Evolutionary conservation across 352 stramenopile genomes (phyloP).

Genomic region (Globisporangium yorkense): DNA sequence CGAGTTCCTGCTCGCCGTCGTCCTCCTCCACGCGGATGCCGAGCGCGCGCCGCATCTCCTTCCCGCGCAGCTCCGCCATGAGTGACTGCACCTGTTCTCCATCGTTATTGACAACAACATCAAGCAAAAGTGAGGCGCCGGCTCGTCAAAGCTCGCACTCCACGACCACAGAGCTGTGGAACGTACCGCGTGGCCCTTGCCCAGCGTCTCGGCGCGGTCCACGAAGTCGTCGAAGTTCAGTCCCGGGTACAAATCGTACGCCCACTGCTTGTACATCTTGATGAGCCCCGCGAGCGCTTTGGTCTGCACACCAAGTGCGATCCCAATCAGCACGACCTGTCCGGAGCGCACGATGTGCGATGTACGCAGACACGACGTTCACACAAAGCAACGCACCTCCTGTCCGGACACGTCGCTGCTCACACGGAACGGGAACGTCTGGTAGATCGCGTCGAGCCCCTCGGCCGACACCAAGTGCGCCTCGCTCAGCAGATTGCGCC

Average conservation of each 20-base stretch:
- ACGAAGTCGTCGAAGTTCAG: constrained; percentile 84
- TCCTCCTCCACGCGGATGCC: constrained; percentile 13
- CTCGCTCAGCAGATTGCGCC: constrained; percentile 58
- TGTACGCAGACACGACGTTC: not conserved
- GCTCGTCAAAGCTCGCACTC: not conserved
- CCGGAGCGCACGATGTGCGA: not conserved
- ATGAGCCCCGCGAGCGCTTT: constrained; percentile 61
- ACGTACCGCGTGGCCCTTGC: constrained; percentile 38
- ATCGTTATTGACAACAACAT: not conserved
- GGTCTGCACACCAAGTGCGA: constrained; percentile 16
- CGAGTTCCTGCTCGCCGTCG: constrained; percentile 6
- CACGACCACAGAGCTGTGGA: not conserved
- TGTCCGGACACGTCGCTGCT: constrained; percentile 41
- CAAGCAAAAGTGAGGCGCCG: not conserved
- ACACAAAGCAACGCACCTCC: constrained; percentile 26
- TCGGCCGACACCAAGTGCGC: constrained; percentile 54
- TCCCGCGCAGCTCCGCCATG: constrained; percentile 48
- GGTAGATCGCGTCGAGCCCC: constrained; percentile 64
- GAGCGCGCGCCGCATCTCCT: constrained; percentile 39
- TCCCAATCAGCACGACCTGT: not conserved
- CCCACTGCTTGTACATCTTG: constrained; percentile 84
- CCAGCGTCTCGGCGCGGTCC: constrained; percentile 49
- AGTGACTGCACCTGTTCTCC: constrained; percentile 43
- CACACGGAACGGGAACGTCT: constrained; percentile 68
- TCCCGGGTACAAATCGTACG: constrained; percentile 73